Evolutionary conservation across 2,329 filamentous ascomycete genomes (phyloP).

Genomic region (Blumeria graminis): DNA sequence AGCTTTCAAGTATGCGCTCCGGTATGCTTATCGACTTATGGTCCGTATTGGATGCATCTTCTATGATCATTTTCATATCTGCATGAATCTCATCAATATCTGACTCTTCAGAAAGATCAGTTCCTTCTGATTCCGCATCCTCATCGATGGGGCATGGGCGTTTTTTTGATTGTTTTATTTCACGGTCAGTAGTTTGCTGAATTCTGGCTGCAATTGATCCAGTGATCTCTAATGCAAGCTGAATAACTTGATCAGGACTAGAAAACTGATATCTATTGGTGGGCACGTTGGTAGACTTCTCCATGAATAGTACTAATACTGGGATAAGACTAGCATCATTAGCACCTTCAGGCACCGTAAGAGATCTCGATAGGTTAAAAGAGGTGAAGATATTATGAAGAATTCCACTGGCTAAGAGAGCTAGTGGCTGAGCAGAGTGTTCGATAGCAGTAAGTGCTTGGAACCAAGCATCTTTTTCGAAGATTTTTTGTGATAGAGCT

Average conservation of each 20-base stretch:
- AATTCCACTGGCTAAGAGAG: constrained; percentile 32
- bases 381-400: constrained; percentile 36
- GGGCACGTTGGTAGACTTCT: constrained; percentile 3
- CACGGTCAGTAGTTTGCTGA: constrained; percentile 25
- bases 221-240: constrained; percentile 33
- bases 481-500: constrained; percentile 25
- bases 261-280: constrained; percentile 8
- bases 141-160: constrained; percentile 18
- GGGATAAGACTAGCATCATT: constrained; percentile 27
- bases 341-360: constrained; percentile 22
- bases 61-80: constrained; percentile 41
- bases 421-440: constrained; percentile 22
- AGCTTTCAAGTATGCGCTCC: constrained; percentile 11
- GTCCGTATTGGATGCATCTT: constrained; percentile 18
- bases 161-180: constrained; percentile 18
- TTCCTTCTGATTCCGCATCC: constrained; percentile 9
- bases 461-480: constrained; percentile 26
- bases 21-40: constrained; percentile 15
- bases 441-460: constrained; percentile 25
- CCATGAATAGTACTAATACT: constrained; percentile 16
- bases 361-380: constrained; percentile 27
- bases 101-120: constrained; percentile 23
- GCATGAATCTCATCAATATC: constrained; percentile 31
- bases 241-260: constrained; percentile 12
- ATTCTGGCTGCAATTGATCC: constrained; percentile 39